These are phyloP conservation scores for Xylaria castorea DNA, from an alignment of 495 filamentous ascomycete genomes.

Conservation along the genomic window DNA sequence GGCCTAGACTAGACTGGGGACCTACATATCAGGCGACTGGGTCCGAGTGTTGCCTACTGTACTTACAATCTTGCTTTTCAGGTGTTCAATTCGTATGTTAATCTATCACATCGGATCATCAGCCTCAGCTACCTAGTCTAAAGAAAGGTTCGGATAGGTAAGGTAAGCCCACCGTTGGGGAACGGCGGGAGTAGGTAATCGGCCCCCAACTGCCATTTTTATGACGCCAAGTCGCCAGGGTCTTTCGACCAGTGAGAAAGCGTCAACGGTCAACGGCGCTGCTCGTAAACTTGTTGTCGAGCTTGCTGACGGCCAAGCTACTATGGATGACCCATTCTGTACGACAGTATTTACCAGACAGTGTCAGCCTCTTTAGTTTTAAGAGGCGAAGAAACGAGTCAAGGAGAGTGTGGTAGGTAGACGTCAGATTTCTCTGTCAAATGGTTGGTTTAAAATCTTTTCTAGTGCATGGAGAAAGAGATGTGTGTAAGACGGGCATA, in stretches of 20 bases:
- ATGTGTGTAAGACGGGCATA: slow-evolving; percentile 26
- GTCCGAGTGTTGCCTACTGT: neutral
- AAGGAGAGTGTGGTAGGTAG: neutral
- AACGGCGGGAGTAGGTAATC: neutral
- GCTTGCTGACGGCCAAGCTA: slow-evolving; percentile 18
- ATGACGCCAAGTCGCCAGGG: slow-evolving; percentile 8
- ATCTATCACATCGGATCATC: slow-evolving; percentile 14
- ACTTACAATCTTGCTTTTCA: slow-evolving; percentile 2
- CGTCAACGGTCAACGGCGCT: neutral
- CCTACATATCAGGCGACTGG: neutral
- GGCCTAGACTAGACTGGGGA: slow-evolving; percentile 2
- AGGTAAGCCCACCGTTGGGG: slow-evolving; percentile 22
- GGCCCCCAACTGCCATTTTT: slow-evolving; percentile 26
- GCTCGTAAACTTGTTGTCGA: neutral
- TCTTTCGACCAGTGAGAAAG: slow-evolving; percentile 15
- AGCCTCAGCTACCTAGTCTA: slow-evolving; percentile 25
- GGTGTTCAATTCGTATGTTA: neutral
- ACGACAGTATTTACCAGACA: neutral
- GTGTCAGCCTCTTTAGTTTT: slow-evolving; percentile 5
- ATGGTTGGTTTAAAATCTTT: slow-evolving; percentile 1
- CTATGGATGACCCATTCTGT: slow-evolving; percentile 17
- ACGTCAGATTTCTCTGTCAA: slow-evolving; percentile 8
- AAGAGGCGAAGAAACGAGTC: neutral
- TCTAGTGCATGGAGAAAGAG: neutral
- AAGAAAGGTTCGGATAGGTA: neutral